Evolutionary conservation across 352 stramenopile genomes (phyloP), one percentile per base, ranked within the genome.

Genomic region (Phytophthora palmivora): DNA sequence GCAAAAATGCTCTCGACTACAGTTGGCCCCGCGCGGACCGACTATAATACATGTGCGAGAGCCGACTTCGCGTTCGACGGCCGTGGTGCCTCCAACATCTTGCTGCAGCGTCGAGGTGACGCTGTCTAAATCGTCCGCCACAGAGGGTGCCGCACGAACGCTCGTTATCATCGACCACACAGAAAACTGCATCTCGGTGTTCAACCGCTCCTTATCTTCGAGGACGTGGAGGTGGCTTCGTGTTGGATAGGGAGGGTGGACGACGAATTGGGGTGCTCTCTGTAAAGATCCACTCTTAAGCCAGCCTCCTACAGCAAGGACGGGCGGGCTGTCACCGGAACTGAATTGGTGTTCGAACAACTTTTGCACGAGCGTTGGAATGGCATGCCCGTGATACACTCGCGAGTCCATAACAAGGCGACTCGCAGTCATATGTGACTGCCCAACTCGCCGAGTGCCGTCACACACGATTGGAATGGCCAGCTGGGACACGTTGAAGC

Each of bases 161-260:
- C 24, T 28, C 24, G 24, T 28, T 41, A 16, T 18, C 46, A 16
- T 18, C 46, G 16, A 26, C 43, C 42, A 39, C 58, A 61, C 49
- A 67, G 50, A 60, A 61, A 67, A 56, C 28, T 51, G 43, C 22
- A 34, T 56, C 42, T 63, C 44, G 34, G 51, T 69, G 52, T 63
- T 53, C 30, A 63, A 51, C 38, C 37, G 32, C 18, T 45, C 37
- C 24, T 48, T 41, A 45, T 48, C 24, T 48, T 58, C 49, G 14
- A 24, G 34, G 22, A 39, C 33, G 37, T 22, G 43, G n/a, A n/a
- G n/a, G 24, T 49, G 34, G 41, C 37, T 42, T 43, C 26, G 36
- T 7, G n/a, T 38, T 43, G 45, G 55, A 63, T 63, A 63, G 58
- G 58, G 16, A 42, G 24, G 54, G 33, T 11, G 32, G 49, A 61